These are phyloP conservation scores for Chytriomyces hyalinus DNA, from an alignment of 192 early-diverging fungal genomes.

Conservation along the genomic window DNA sequence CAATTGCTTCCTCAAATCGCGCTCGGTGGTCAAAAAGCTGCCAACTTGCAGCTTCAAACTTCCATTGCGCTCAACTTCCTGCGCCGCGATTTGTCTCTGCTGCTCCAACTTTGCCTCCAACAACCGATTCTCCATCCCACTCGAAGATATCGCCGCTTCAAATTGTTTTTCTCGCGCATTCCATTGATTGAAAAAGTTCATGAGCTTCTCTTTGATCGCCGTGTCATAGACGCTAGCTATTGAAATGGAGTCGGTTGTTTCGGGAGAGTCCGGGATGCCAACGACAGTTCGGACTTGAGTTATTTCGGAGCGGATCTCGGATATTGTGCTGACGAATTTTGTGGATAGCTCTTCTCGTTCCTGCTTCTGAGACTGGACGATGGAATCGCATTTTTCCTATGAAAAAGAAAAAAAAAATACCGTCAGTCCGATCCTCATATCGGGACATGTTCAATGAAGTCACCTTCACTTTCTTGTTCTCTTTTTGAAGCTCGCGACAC, in stretches of 20 bases:
- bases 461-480: constrained; percentile 64
- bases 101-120: constrained; percentile 61
- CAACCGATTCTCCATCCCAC: constrained; percentile 65
- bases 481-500: constrained; percentile 65
- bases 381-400: constrained; percentile 57
- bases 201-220: constrained; percentile 65
- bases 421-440: constrained; percentile 27
- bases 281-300: constrained; percentile 21
- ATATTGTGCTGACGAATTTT: constrained; percentile 65
- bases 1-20: constrained; percentile 63
- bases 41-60: constrained; percentile 55
- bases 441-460: neutral
- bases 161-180: constrained; percentile 67
- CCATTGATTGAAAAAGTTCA: constrained; percentile 66
- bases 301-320: constrained; percentile 65
- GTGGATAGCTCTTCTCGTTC: constrained; percentile 62
- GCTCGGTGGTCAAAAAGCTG: constrained; percentile 59
- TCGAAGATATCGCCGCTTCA: constrained; percentile 58
- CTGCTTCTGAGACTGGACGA: constrained; percentile 55
- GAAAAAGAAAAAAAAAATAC: neutral
- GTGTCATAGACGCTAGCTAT: constrained; percentile 14
- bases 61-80: constrained; percentile 45
- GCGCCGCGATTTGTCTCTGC: constrained; percentile 46
- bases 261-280: constrained; percentile 9
- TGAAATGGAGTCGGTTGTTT: constrained; percentile 19